Percentiles rank a stretch among this genome's conserved stretches.
Conservation (phyloP, 75 land plant species). For the Sequoia sempervirens region DNA sequence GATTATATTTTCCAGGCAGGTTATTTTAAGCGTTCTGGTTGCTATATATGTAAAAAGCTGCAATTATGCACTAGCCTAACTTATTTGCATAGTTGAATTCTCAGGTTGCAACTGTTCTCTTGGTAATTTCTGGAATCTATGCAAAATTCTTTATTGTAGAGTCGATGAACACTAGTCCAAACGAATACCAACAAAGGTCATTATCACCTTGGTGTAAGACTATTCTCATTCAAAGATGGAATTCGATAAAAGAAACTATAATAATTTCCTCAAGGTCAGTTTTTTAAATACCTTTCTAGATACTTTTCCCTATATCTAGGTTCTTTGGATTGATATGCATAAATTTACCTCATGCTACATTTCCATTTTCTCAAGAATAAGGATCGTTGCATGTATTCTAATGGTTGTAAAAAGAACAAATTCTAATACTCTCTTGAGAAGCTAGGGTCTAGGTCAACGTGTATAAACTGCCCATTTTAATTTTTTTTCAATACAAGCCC, state of each 20-base stretch:
- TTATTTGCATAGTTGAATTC: not conserved
- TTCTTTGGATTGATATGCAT: not conserved
- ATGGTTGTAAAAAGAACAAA: too few species aligned
- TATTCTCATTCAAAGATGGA: constrained; percentile 26
- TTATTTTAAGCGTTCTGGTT: not conserved
- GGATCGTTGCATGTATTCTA: not conserved
- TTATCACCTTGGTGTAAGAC: constrained; percentile 9
- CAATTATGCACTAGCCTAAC: not conserved
- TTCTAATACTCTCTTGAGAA: too few species aligned
- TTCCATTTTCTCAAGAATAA: not conserved
- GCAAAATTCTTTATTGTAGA: constrained; percentile 59
- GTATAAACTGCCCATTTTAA: not conserved
- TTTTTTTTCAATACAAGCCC: not conserved
- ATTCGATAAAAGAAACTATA: constrained; percentile 52
- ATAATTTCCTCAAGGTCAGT: constrained; percentile 17
- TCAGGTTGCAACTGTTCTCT: constrained; percentile 58
- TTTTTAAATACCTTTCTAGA: too few species aligned
- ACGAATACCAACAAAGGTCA: constrained; percentile 10
- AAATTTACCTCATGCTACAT: constrained; percentile 1
- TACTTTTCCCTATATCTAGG: too few species aligned
- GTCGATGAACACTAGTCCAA: constrained; percentile 24
- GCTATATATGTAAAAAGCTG: not conserved
- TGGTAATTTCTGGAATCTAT: constrained; percentile 42
- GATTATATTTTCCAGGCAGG: constrained; percentile 54
- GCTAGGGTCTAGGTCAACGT: too few species aligned